Evolutionary conservation across 805 yeast species (phyloP), one percentile per base, ranked within the genome.

Genomic region (Sporopachydermia lactativora): DNA sequence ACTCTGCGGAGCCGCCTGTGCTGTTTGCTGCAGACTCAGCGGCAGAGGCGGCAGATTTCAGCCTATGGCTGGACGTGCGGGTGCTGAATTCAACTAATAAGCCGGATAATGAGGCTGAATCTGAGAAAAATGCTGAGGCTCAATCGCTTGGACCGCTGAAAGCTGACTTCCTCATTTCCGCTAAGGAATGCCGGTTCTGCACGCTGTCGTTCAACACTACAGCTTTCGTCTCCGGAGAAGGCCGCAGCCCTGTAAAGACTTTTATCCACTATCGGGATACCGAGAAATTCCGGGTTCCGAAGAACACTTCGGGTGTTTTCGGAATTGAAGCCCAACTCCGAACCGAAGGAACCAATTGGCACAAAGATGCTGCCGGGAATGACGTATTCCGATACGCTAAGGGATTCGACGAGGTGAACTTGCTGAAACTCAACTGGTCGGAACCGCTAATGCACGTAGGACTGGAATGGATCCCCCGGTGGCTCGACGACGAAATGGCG

Each of bases 401-500:
- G 18, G 94, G 94, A 13, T 79, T 84, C 40, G 75, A 77, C 45
- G 68, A 68, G 44, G 50, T 81, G 3, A 73, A 72, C 40, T 52
- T 85, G 43, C 81, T 80, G 56, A 82, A 79, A 52, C 58, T 79
- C 18, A 65, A 69, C 48, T 77, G 84, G 77, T 62, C 69, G 3
- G 64, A 65, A 39, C 50, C 63, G 1, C 51, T 49, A 4, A 79
- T 73, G 51, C 81, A 70, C 47, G 44, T 84, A 36, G 81, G 78
- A 2, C 49, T 84, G 39, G 81, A 81, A 52, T 84, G 94, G 94
- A 62, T 80, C 24, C 94, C 94, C 3, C 68, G 67, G 41, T 60
- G 70, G 49, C 60, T 69, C 11, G 65, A 66, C 18, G 75, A 65
- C 36, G 59, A 58, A 16, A 57, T 49, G 18, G 58, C 52, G 13